Evolutionary conservation across 768 basidiomycete species (phyloP).

Genomic region (Serendipita sp.): DNA sequence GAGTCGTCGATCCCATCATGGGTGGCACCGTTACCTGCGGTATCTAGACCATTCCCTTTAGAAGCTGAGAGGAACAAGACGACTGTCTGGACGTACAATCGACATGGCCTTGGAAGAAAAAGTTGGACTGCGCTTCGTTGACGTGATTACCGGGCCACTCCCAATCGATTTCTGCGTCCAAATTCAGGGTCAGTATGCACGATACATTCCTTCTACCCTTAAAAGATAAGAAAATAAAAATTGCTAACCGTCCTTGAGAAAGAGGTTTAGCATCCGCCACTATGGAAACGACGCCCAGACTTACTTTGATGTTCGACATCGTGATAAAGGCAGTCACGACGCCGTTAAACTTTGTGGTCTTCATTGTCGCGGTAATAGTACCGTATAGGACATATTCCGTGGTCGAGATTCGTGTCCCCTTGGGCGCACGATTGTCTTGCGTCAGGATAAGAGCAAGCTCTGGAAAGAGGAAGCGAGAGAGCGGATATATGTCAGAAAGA

Average conservation of each 20-base stretch:
- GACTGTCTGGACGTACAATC: slow-evolving; percentile 26
- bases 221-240: slow-evolving; percentile 44
- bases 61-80: not conserved
- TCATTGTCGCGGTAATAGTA: slow-evolving; percentile 48
- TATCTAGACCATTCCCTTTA: slow-evolving; percentile 17
- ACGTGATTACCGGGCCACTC: slow-evolving; percentile 48
- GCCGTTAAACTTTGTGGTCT: slow-evolving; percentile 63
- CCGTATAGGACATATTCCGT: slow-evolving; percentile 77
- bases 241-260: not conserved
- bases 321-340: slow-evolving; percentile 76
- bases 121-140: slow-evolving; percentile 59
- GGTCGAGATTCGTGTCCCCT: slow-evolving; percentile 62
- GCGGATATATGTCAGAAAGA: not conserved
- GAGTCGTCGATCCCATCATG: slow-evolving; percentile 42
- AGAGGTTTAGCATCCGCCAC: not conserved
- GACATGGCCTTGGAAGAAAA: slow-evolving; percentile 59
- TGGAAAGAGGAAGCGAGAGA: not conserved
- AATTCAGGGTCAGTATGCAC: slow-evolving; percentile 4
- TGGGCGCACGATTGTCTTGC: slow-evolving; percentile 29
- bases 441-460: slow-evolving; percentile 56
- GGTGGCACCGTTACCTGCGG: slow-evolving; percentile 32
- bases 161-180: slow-evolving; percentile 61
- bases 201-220: slow-evolving; percentile 34
- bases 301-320: slow-evolving; percentile 56
- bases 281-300: not conserved